These are phyloP conservation scores for Penicillium antarcticum DNA, from an alignment of 495 filamentous ascomycete species.

Conservation along the genomic window DNA sequence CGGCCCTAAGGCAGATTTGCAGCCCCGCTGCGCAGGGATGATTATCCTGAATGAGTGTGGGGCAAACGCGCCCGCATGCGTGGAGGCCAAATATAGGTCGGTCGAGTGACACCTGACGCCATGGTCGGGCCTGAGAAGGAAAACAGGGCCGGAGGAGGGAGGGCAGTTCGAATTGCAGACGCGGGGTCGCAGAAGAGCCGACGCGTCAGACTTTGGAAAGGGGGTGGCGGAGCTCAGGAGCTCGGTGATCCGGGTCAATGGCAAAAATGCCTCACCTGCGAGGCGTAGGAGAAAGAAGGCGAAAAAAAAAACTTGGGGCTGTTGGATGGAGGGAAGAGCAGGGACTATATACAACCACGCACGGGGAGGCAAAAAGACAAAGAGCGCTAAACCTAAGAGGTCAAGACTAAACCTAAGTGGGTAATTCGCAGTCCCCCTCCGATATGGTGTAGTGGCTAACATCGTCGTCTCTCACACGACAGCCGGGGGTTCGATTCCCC, in stretches of 20 bases:
- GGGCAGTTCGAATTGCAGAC: too few relatives aligned
- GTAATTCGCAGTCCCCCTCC: slow-evolving; percentile 13
- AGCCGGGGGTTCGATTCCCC: slow-evolving; percentile 43
- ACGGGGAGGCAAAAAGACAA: not conserved
- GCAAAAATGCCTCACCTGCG: slow-evolving; percentile 4
- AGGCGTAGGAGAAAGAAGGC: not conserved
- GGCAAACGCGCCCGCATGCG: too few relatives aligned
- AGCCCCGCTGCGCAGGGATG: too few relatives aligned
- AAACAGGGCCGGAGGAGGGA: too few relatives aligned
- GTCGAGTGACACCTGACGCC: too few relatives aligned
- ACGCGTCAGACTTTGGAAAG: too few relatives aligned
- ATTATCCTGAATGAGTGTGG: too few relatives aligned
- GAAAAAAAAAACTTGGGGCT: slow-evolving; percentile 7
- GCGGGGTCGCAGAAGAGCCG: too few relatives aligned
- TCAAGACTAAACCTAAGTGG: not conserved
- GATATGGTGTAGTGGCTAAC: slow-evolving; percentile 45
- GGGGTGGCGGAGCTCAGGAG: not conserved
- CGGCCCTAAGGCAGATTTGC: too few relatives aligned
- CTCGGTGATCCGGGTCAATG: slow-evolving; percentile 10
- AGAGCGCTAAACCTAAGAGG: not conserved
- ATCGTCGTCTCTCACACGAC: slow-evolving; percentile 43
- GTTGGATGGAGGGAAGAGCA: not conserved
- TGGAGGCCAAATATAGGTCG: too few relatives aligned
- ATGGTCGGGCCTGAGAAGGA: too few relatives aligned
- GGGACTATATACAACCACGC: slow-evolving; percentile 11